These are phyloP conservation scores for Parietichytrium sp. DNA, from an alignment of 108 stramenopile species.

Conservation along the genomic window DNA sequence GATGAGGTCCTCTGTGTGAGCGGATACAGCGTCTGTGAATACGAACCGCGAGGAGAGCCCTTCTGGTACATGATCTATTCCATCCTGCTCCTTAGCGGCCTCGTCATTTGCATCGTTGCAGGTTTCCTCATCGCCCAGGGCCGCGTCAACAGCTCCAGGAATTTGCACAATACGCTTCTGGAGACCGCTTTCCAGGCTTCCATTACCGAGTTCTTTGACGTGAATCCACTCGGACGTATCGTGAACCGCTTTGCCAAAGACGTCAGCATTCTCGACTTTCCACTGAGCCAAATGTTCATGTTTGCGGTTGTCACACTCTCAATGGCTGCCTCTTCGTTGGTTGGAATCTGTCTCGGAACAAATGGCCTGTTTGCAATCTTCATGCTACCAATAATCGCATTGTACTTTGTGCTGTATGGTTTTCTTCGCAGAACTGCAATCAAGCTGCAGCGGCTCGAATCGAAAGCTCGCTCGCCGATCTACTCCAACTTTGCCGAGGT, in stretches of 20 bases:
- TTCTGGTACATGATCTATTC: constrained; percentile 69
- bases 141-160: constrained; percentile 60
- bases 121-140: constrained; percentile 55
- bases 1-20: background rate
- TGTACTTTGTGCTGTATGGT: background rate
- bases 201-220: constrained; percentile 75
- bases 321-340: constrained; percentile 67
- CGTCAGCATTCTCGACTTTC: constrained; percentile 85
- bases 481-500: constrained; percentile 88
- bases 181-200: constrained; percentile 72
- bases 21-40: background rate
- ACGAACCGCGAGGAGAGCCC: background rate
- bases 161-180: constrained; percentile 32
- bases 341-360: constrained; percentile 65
- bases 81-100: constrained; percentile 50
- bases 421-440: constrained; percentile 61
- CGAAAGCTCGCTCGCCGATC: constrained; percentile 75
- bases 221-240: constrained; percentile 62
- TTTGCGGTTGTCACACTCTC: constrained; percentile 67
- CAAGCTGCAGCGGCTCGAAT: constrained; percentile 85
- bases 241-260: constrained; percentile 79
- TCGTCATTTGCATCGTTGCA: background rate
- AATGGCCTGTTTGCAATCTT: constrained; percentile 45
- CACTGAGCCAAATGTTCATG: constrained; percentile 72
- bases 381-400: constrained; percentile 55